These are phyloP conservation scores for Plicaturopsis crispa DNA, from an alignment of 768 basidiomycete genomes.

Conservation along the genomic window DNA sequence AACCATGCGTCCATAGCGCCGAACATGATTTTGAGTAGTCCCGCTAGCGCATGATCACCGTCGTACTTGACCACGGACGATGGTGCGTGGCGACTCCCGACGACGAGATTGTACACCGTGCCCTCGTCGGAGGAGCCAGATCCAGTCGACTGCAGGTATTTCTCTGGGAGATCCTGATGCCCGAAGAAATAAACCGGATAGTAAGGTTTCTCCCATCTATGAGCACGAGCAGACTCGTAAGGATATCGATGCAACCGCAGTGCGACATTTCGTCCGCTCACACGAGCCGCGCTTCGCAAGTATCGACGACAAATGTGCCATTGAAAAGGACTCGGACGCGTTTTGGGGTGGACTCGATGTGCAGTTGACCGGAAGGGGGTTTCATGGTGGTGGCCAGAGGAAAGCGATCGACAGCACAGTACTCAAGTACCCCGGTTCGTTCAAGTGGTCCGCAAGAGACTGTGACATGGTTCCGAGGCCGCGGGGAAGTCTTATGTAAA, in stretches of 20 bases:
- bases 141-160: conserved; percentile 29
- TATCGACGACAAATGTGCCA: conserved; percentile 48
- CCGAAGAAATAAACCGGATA: conserved; percentile 54
- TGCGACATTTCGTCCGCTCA: conserved; percentile 21
- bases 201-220: conserved; percentile 46
- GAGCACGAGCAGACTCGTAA: conserved; percentile 1
- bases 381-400: no score
- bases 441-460: no score
- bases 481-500: no score
- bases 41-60: conserved; percentile 28
- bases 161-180: conserved; percentile 32
- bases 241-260: neutral
- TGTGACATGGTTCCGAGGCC: no score
- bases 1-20: conserved; percentile 55
- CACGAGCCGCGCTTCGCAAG: conserved; percentile 51
- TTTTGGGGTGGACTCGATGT: conserved; percentile 37
- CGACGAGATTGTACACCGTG: conserved; percentile 37
- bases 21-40: conserved; percentile 43
- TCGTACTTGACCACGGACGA: conserved; percentile 27
- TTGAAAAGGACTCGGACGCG: conserved; percentile 48
- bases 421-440: no score
- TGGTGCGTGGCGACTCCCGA: conserved; percentile 29
- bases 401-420: no score
- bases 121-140: conserved; percentile 21
- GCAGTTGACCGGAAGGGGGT: neutral